Conservation (phyloP, 257 asterid genomes). For the Ophiorrhiza pumila region DNA sequence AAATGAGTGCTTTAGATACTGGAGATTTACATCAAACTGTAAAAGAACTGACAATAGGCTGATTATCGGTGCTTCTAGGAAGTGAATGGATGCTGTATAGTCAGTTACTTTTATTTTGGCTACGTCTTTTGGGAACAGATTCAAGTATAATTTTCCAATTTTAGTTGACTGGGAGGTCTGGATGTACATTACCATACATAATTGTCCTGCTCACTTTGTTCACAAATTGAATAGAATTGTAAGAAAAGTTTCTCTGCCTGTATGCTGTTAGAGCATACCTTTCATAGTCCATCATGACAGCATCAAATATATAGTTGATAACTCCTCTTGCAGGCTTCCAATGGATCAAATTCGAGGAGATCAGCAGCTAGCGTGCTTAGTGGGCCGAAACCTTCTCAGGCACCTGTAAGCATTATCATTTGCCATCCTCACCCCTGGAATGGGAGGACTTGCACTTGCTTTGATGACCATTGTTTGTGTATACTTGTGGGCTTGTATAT, state of each 20-base stretch:
- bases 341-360: conserved; percentile 60
- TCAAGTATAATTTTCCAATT: background rate
- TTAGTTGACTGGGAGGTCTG: background rate
- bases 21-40: background rate
- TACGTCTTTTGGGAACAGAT: background rate
- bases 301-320: background rate
- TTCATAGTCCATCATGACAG: background rate
- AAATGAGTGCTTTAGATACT: background rate
- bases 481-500: background rate
- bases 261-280: background rate
- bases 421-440: background rate
- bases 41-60: conserved; percentile 1
- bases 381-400: conserved; percentile 69
- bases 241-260: background rate
- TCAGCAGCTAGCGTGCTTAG: conserved; percentile 99
- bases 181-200: background rate
- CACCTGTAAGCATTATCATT: conserved; percentile 59
- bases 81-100: background rate
- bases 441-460: background rate
- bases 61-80: background rate
- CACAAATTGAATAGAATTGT: background rate
- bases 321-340: conserved; percentile 53
- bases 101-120: background rate
- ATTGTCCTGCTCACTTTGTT: background rate
- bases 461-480: background rate